Base-by-base conservation (phyloP, 352 stramenopile species). In the Phytophthora pluvialis region DNA sequence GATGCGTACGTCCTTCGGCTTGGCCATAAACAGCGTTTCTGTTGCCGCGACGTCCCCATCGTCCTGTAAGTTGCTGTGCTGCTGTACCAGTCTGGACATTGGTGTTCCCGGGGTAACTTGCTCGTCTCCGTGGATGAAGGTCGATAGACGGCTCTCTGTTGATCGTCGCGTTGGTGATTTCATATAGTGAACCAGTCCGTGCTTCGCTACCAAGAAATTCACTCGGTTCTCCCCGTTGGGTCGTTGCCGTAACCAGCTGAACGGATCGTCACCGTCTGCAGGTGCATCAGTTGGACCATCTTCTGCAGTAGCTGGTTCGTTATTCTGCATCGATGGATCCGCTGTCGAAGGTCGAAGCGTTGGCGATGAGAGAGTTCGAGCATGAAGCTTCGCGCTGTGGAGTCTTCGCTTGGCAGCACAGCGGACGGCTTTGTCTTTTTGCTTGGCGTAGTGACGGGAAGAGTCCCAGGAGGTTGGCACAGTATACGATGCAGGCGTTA, bases 171-270 rank as follows among this genome's bases (percentile, higher is more conserved):
- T 55, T 7, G 66, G 38, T 7, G 42, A 48, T 31, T 75, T 78
- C 15, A 88, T 52, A 1, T 82, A 60, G 0, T 83, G 57, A 8
- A 59, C 21, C 4, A 91, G 70, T 6, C 78, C 72, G 42, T 83
- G 72, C 44, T 83, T 84, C 6, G 59, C 45, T 12, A 78, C 75
- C 7, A 91, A 51, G 4, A 75, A 53, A 48, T 86, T 81, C 6
- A 77, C 72, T n/a, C 81, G 79, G 4, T 83, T 70, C 16, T 91
- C 77, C 11, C 80, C 80, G 32, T 84, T 75, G 0, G 77, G 75
- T 29, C 75, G 77, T 33, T 65, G 55, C 3, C 79, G 61, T 3
- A 90, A 50, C 83, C 83, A 91, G 16, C 81, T 83, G 44, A 91
- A 88, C 18, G 81, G 75, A 33, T 92, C 80, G 16, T 69, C 35